phyloP scores from a whole-genome alignment of 2,329 filamentous ascomycete genomes.

The Pleoardoris graminearum region DNA sequence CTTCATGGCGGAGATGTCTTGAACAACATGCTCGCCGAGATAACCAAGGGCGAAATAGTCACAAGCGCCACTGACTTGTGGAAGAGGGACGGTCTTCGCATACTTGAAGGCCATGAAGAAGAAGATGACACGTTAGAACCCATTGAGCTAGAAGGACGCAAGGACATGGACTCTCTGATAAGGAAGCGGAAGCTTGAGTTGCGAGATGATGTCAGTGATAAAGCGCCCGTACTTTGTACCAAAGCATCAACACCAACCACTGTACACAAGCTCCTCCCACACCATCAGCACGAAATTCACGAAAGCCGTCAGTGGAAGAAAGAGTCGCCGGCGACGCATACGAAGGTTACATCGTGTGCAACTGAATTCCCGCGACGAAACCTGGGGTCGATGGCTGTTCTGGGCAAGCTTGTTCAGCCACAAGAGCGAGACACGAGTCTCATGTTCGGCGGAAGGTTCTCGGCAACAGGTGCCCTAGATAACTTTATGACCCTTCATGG shows the following conservation, averaged over 20 bases:
- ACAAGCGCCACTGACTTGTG: conserved; percentile 50
- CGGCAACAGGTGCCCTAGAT: conserved; percentile 49
- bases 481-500: conserved; percentile 58
- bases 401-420: neutral
- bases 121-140: conserved; percentile 43
- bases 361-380: neutral
- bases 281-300: neutral
- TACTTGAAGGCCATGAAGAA: conserved; percentile 46
- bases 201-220: conserved; percentile 18
- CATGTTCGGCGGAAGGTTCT: conserved; percentile 45
- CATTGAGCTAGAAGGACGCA: conserved; percentile 20
- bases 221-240: neutral
- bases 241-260: neutral
- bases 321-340: neutral
- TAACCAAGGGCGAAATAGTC: conserved; percentile 39
- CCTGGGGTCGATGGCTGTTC: neutral
- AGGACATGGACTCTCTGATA: conserved; percentile 45
- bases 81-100: conserved; percentile 54
- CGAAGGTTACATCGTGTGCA: neutral
- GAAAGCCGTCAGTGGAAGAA: conserved; percentile 5
- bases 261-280: neutral
- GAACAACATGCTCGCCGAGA: conserved; percentile 39
- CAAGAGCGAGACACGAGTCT: conserved; percentile 19
- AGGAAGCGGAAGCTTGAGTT: conserved; percentile 42
- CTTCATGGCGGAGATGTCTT: conserved; percentile 48